Conservation (phyloP, 345 rosid genomes). For the Pelargonium nanum region DNA sequence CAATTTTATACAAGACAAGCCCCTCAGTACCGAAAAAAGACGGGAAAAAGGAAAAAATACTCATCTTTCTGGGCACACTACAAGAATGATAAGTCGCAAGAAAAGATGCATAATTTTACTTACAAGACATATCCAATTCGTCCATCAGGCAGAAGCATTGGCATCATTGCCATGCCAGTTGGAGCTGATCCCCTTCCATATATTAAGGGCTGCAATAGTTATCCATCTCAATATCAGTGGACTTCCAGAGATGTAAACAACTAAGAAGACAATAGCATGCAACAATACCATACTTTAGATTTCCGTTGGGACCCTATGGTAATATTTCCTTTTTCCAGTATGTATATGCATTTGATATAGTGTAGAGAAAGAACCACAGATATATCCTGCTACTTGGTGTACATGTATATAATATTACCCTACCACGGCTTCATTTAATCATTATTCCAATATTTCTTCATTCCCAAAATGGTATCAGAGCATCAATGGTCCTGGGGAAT, state of each 20-base stretch:
- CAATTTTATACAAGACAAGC: background rate
- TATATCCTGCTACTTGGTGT: no score
- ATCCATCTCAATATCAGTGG: conserved; percentile 11
- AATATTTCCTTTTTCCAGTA: no score
- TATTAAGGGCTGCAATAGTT: conserved; percentile 59
- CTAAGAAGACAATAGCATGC: background rate
- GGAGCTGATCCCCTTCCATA: conserved; percentile 71
- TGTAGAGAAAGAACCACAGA: no score
- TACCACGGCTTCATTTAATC: background rate
- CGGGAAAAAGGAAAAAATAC: background rate
- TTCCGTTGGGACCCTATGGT: background rate
- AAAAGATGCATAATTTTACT: conserved; percentile 21
- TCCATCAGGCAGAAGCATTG: conserved; percentile 94
- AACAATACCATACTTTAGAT: background rate
- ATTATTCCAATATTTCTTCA: background rate
- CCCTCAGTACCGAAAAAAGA: no score
- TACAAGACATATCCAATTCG: conserved; percentile 91
- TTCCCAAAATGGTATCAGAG: background rate
- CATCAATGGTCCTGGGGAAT: no score
- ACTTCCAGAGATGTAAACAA: background rate
- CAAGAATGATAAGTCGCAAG: background rate
- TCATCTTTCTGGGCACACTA: background rate
- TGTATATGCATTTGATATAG: no score
- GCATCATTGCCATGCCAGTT: conserved; percentile 94
- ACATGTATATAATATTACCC: no score